Evolutionary conservation across 2,329 filamentous ascomycete species (phyloP), one percentile per base, ranked within the genome.

Genomic region (Emericellopsis cladophorae): DNA sequence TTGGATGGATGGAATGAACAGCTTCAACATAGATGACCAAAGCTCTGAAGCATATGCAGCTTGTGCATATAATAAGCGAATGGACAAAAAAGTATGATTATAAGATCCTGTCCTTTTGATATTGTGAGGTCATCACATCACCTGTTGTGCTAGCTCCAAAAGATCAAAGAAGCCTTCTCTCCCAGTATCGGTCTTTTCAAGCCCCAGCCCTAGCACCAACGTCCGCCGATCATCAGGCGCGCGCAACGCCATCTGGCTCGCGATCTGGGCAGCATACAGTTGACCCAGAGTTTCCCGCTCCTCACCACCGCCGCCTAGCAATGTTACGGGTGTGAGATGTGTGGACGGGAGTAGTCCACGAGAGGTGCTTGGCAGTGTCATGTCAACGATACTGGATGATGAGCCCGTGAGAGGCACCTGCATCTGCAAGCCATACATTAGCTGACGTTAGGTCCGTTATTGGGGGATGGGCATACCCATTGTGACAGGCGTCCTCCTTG

Each of bases 241-340:
- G 46, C 79, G 79, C 44, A 81, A 76, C 15, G 80, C 71, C 44
- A 98, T 74, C 32, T 82, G 76, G 53, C 81, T 93, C 5, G 83
- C 92, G 48, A 96, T 81, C 53, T 95, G 90, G 35, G 85, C 85
- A 3, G 89, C 89, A 53, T 93, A 82, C 2, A 95, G 75, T 58
- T 95, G 89, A 1, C 87, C 90, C 5, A 93, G 60, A 0, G 83
- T 85, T 54, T 95, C 88, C 35, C 88, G 74, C 37, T 84, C 79
- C 40, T 81, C 72, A 26, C 81, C 79, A 36, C 89, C 87, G 9
- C 83, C 88, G 3, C 92, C 92, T 0, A 98, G 70, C 3, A 98
- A 66, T 0, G 88, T 94, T 31, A 79, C 90, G 1, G 92, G 86
- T 0, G 86, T 94, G 34, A 96, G 70, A 51, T 92, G 82, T 29